Percentiles rank a stretch among this genome's conserved stretches.
phyloP scores from a whole-genome alignment of 805 yeast species.

The Zygoascus bituminiphila region DNA sequence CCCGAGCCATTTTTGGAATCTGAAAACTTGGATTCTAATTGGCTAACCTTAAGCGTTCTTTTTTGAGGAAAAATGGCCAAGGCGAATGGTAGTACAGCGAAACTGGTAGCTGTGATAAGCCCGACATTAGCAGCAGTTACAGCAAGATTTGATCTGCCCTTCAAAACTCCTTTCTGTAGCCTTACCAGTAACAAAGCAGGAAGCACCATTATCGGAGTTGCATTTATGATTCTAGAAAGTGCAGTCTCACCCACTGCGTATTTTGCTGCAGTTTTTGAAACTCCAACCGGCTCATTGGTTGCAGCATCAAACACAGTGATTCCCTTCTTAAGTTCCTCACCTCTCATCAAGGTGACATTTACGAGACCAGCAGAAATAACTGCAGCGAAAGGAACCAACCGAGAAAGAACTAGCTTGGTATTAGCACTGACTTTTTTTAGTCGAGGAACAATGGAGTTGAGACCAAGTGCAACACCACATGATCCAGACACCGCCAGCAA shows the following conservation, averaged over 20 bases:
- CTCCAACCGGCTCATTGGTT: conserved; percentile 41
- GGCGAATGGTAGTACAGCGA: conserved; percentile 88
- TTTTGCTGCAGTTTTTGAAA: conserved; percentile 77
- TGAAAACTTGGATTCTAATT: conserved; percentile 58
- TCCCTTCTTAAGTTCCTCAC: conserved; percentile 73
- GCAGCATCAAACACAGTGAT: conserved; percentile 33
- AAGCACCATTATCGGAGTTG: conserved; percentile 94
- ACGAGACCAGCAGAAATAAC: conserved; percentile 96
- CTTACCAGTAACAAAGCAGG: conserved; percentile 82
- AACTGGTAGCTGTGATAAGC: conserved; percentile 74
- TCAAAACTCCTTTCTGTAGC: conserved; percentile 63
- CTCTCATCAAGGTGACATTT: conserved; percentile 93
- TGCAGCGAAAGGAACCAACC: conserved; percentile 97
- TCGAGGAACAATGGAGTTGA: conserved; percentile 84
- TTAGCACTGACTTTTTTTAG: conserved; percentile 60
- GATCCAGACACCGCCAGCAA: conserved; percentile 87
- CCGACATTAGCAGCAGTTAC: conserved; percentile 77
- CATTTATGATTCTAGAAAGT: conserved; percentile 86
- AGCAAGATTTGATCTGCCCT: conserved; percentile 54
- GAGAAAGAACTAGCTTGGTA: conserved; percentile 63
- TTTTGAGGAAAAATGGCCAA: conserved; percentile 93
- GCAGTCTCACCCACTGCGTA: conserved; percentile 98
- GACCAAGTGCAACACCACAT: conserved; percentile 90
- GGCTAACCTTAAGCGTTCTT: conserved; percentile 47
- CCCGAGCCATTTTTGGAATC: conserved; percentile 57